Percentiles rank a stretch among this genome's conserved stretches.
Evolutionary conservation across 129 eudicot species (phyloP).

Genomic region (Saussurea involucrata): DNA sequence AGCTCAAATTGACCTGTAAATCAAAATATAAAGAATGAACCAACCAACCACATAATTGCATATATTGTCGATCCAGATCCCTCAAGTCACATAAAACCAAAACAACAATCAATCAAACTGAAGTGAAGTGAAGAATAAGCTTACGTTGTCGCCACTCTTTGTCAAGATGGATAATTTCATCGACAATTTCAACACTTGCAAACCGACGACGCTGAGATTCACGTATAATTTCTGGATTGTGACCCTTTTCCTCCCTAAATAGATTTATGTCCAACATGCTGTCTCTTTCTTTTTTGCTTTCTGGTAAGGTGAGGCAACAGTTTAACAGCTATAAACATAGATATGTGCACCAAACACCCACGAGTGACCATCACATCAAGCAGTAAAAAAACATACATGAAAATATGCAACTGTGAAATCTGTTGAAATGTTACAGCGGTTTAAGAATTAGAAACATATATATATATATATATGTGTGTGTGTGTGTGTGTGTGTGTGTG

Average conservation of each 20-base stretch:
- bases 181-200: constrained; percentile 62
- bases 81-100: no score
- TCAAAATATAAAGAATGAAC: neutral
- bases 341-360: neutral
- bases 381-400: neutral
- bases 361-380: neutral
- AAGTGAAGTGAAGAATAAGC: neutral
- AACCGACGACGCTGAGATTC: constrained; percentile 94
- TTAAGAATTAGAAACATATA: no score
- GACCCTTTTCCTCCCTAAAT: constrained; percentile 77
- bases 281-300: constrained; percentile 9
- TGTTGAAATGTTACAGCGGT: no score
- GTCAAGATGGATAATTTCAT: constrained; percentile 75
- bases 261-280: constrained; percentile 77
- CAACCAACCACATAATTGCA: neutral
- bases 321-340: no score
- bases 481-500: no score
- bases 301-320: neutral
- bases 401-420: neutral
- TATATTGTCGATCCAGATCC: neutral
- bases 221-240: constrained; percentile 76
- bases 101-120: neutral
- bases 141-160: constrained; percentile 68
- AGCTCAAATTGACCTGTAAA: constrained; percentile 74
- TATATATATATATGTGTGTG: no score